These are phyloP conservation scores for Sechiopsis laciniata DNA, from an alignment of 306 rosid species.

Conservation along the genomic window DNA sequence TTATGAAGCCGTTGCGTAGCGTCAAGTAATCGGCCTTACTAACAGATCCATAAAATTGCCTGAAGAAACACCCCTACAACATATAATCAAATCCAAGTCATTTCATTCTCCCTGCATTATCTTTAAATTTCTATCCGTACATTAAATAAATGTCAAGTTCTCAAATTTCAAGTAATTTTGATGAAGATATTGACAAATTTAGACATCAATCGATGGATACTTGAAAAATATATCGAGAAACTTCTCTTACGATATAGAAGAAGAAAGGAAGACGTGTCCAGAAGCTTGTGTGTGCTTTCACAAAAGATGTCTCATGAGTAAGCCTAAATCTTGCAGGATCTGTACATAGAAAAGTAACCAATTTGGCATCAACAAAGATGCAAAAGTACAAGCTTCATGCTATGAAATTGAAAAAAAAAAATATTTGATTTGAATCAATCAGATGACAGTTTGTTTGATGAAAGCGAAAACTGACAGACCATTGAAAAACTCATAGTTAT, in stretches of 20 bases:
- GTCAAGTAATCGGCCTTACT: conserved; percentile 61
- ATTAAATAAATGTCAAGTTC: background rate
- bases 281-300: conserved; percentile 66
- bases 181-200: background rate
- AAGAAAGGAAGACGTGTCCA: conserved; percentile 66
- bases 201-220: background rate
- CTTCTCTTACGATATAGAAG: conserved; percentile 62
- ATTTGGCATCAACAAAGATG: background rate
- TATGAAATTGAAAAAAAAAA: background rate
- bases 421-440: background rate
- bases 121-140: background rate
- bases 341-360: conserved; percentile 23
- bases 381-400: background rate
- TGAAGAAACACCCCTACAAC: conserved; percentile 76
- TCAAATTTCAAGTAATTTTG: background rate
- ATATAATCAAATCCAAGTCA: conserved; percentile 16
- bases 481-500: conserved; percentile 62
- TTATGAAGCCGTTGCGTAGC: conserved; percentile 78
- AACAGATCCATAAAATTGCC: conserved; percentile 79
- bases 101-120: background rate
- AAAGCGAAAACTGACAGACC: conserved; percentile 39
- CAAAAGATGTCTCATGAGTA: conserved; percentile 85
- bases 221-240: background rate
- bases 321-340: conserved; percentile 84
- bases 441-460: background rate